A percentile compares a stretch with the other conserved stretches of the same genome.
Evolutionary conservation across 2,329 filamentous ascomycete species (phyloP).

Genomic region (Geoglossum cookeanum): DNA sequence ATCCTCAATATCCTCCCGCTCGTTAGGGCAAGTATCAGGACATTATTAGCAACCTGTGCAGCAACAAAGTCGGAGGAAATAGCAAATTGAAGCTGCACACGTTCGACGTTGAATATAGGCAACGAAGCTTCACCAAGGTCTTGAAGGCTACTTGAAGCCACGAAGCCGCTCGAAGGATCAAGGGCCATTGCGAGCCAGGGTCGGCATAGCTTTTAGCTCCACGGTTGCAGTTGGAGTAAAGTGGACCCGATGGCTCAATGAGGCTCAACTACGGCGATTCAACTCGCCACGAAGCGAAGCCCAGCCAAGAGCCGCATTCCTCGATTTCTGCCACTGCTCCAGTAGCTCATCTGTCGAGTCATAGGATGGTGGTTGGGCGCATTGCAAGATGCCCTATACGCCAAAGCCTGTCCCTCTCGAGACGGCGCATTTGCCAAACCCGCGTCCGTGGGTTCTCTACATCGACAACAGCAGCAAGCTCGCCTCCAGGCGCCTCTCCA

Average conservation of each 20-base stretch:
- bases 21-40: constrained; percentile 76
- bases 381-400: background rate
- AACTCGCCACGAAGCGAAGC: background rate
- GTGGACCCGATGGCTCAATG: background rate
- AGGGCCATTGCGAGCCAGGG: constrained; percentile 38
- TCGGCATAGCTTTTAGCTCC: background rate
- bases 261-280: background rate
- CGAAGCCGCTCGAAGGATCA: constrained; percentile 35
- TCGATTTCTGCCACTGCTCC: background rate
- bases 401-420: background rate
- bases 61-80: constrained; percentile 92
- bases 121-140: constrained; percentile 41
- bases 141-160: constrained; percentile 42
- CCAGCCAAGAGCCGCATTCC: no score
- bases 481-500: constrained; percentile 24
- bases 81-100: constrained; percentile 82
- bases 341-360: background rate
- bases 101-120: constrained; percentile 88
- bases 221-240: background rate
- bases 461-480: background rate
- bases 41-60: constrained; percentile 93
- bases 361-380: constrained; percentile 1
- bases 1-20: constrained; percentile 87
- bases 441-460: background rate
- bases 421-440: background rate